Base-by-base conservation (phyloP, 2,329 filamentous ascomycete species). In the Aspergillus quadricinctus region DNA sequence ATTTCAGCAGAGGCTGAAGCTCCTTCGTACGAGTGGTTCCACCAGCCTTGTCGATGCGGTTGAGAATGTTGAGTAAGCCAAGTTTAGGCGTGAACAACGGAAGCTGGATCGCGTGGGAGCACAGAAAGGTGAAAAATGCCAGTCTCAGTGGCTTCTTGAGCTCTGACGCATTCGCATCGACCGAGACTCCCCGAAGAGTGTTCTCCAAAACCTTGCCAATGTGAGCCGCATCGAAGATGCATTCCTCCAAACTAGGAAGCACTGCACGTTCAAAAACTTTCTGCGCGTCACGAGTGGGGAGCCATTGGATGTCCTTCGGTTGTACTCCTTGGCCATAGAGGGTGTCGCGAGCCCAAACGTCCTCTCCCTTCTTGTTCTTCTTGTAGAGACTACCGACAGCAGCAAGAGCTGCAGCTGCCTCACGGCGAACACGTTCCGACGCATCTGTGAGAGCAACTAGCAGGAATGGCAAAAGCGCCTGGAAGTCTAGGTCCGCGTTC, bases 191-290 rank as follows among this genome's bases (percentile, higher is more conserved):
- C 62, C 87, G 84, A 10, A 94, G 70, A 0, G 81, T 75, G 31
- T 78, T 80, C 57, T 83, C 80, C 4, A 96, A 71, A 2, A 87
- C 81, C 21, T 83, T 83, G 27, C 81, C 77, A 48, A 96, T 80
- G 58, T 94, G 87, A 28, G 82, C 83, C 3, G 84, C 77, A 68
- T 97, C 92, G 62, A 97, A 83, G 3, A 93, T 81, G 66, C 88
- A 95, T 72, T 97, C 94, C 72, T 97, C 92, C 9, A 96, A 75
- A 1, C 82, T 83, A 0, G 90, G 90, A 21, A 90, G 72, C n/a
- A 97, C 74, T 40, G 88, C 80, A 21, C 83, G 79, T 21, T 84
- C 80, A 0, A 94, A 68, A 21, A 95, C 73, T 56, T 83, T 86
- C 46, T 81, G 76, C 2, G 78, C 77, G 53, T 87, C 81, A 25